Evolutionary conservation across 345 rosid genomes (phyloP), one percentile per base, ranked within the genome.

Genomic region (Brassica cretica): DNA sequence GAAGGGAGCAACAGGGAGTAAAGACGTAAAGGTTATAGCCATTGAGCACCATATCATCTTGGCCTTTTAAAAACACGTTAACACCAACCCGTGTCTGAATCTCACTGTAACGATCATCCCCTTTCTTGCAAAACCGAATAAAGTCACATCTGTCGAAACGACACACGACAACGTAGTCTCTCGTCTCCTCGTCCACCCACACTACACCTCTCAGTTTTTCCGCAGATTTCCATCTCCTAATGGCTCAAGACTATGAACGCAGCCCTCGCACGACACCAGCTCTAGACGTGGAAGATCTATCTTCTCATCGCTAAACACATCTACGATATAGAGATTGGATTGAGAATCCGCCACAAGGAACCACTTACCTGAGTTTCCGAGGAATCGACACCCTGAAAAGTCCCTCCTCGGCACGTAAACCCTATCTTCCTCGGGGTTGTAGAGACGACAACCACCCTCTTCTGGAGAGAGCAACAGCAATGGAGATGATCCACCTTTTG

Each of bases 271-370:
- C 8, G 21, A 53, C 59, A 15, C 21, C 9, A 53, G 59, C 21
- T 53, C 59, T 15, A 53, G 21, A 53, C 21, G 21, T 53, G 59
- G 59, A 53, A 53, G 59, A 15, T 16, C 21, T 15, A 16, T 53
- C 59, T 2, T 15, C 21, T 53, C 24, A 6, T 53, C 59, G 59
- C 59, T 53, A 53, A 53, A 6, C 59, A 53, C 8, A 53, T 53
- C 78, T 10, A 75, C 41, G 25, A 74, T 65, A n/a, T 55, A 65
- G 12, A 74, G 78, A 53, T 74, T 8, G 10, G 53, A 14, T 37
- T 0, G 4, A 37, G 78, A 37, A 75, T 56, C 66, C 27, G 68
- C 2, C 53, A 74, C 53, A 2, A 74, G 33, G 53, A 73, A 73
- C 64, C 70, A 73, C 14, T 64, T 64, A 32, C 63, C 51, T 1